Evolutionary conservation across 768 basidiomycete genomes (phyloP), one percentile per base, ranked within the genome.

Genomic region (Suillus americanus): DNA sequence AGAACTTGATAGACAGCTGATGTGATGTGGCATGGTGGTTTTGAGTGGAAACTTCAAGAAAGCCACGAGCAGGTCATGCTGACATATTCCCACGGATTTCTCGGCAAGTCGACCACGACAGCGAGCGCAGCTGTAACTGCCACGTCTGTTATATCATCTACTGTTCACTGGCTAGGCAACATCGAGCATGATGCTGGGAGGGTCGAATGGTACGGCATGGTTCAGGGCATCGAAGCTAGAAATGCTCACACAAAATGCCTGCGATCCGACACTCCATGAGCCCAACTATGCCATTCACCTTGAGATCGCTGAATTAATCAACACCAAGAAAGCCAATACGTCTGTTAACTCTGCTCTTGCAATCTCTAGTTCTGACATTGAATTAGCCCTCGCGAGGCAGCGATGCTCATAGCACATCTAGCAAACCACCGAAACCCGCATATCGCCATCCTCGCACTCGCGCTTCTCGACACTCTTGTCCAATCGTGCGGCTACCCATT

Each of bases 401-500:
- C 91, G 37, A 93, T 97, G 86, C 81, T 86, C 62, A 82, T 94
- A 45, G 92, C 94, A 16, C 85, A 89, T 23, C 83, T 93, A 53
- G 89, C 94, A 63, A 99, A 99, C 77, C 91, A 95, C 73, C 89
- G 95, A 63, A 96, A 97, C 71, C 93, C 93, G 0, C 96, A 97
- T 74, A 85, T 97, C 69, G 88, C 94, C 25, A 85, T 96, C 67
- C 88, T 98, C 37, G 88, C 94, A 3, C 85, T 99, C 13, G 80
- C 90, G 6, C 86, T 97, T 5, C 88, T 98, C 67, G 92, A 95
- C 76, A 95, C 92, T 16, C 89, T 99, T 59, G 91, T 98, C 53
- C 92, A 95, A 74, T 90, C 92, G 46, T 99, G 97, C 74, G 97
- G 97, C 75, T 99, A 99, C 78, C 89, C 97, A 0, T 91, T 99